phyloP scores from a whole-genome alignment of 1,284 basidiomycete genomes.

The Ganoderma resinaceum region DNA sequence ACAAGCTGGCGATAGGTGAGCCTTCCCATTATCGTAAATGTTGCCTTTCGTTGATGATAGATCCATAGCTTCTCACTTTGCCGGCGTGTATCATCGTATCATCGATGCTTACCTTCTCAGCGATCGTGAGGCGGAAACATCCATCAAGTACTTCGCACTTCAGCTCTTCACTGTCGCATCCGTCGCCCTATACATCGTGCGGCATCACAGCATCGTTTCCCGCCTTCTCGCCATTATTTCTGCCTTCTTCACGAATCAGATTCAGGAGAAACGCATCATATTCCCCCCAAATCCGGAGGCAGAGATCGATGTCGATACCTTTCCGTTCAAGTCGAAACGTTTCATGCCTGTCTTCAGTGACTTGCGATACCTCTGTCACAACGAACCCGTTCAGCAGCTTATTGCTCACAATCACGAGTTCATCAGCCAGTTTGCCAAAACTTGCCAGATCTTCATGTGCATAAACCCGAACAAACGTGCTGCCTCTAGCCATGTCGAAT shows the following conservation, averaged over 20 bases:
- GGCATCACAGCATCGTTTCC: slow-evolving; percentile 77
- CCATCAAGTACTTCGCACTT: slow-evolving; percentile 90
- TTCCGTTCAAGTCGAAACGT: slow-evolving; percentile 91
- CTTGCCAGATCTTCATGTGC: slow-evolving; percentile 89
- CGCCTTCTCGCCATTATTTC: slow-evolving; percentile 84
- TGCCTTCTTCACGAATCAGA: slow-evolving; percentile 90
- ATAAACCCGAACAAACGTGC: slow-evolving; percentile 91
- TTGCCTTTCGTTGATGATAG: slow-evolving; percentile 11
- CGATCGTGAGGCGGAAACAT: slow-evolving; percentile 92
- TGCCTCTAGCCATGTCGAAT: slow-evolving; percentile 85
- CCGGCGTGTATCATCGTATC: slow-evolving; percentile 84
- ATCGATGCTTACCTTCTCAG: slow-evolving; percentile 91
- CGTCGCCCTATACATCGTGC: slow-evolving; percentile 80
- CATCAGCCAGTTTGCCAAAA: slow-evolving; percentile 64
- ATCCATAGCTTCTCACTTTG: slow-evolving; percentile 80
- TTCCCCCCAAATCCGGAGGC: slow-evolving; percentile 53
- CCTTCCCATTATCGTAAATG: slow-evolving; percentile 18
- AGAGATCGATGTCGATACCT: slow-evolving; percentile 79
- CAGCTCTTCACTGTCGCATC: slow-evolving; percentile 92
- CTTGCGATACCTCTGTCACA: slow-evolving; percentile 80
- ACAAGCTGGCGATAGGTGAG: slow-evolving; percentile 81
- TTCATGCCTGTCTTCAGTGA: slow-evolving; percentile 92
- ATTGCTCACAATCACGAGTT: slow-evolving; percentile 71
- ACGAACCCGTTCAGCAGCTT: slow-evolving; percentile 76
- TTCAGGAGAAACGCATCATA: slow-evolving; percentile 69